phyloP scores from a whole-genome alignment of 2,329 filamentous ascomycete genomes.

The Neopestalotiopsis clavispora region DNA sequence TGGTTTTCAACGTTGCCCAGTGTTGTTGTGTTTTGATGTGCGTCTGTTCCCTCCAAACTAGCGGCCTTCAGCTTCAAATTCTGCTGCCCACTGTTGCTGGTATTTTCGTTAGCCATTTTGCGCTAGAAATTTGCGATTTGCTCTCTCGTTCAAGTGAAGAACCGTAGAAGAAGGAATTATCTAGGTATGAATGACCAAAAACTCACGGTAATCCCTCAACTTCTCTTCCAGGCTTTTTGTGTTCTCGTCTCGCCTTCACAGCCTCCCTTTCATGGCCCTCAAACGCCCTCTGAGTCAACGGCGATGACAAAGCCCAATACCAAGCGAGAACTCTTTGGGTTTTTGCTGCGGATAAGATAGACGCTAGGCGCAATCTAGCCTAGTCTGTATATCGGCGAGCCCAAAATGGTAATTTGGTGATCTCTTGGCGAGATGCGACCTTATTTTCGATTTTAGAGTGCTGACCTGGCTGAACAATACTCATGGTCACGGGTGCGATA shows the following conservation, averaged over 20 bases:
- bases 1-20: no score
- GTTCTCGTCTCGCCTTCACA: not conserved
- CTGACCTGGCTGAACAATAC: no score
- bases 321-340: not conserved
- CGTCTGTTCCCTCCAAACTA: not conserved
- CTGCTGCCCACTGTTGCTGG: slow-evolving; percentile 3
- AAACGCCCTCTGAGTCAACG: slow-evolving; percentile 5
- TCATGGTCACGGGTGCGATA: no score
- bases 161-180: not conserved
- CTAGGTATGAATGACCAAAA: not conserved
- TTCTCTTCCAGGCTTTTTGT: not conserved
- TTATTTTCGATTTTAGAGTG: not conserved
- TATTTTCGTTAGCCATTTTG: slow-evolving; percentile 15
- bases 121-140: not conserved
- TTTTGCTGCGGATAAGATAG: not conserved
- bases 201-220: not conserved
- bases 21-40: not conserved
- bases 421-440: not conserved
- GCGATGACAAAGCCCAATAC: not conserved
- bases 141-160: not conserved
- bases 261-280: not conserved
- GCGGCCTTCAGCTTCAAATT: not conserved
- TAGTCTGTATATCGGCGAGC: not conserved
- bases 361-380: not conserved
- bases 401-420: not conserved